Conservation (phyloP, 495 filamentous ascomycete species). For the Aspergillus homomorphus region DNA sequence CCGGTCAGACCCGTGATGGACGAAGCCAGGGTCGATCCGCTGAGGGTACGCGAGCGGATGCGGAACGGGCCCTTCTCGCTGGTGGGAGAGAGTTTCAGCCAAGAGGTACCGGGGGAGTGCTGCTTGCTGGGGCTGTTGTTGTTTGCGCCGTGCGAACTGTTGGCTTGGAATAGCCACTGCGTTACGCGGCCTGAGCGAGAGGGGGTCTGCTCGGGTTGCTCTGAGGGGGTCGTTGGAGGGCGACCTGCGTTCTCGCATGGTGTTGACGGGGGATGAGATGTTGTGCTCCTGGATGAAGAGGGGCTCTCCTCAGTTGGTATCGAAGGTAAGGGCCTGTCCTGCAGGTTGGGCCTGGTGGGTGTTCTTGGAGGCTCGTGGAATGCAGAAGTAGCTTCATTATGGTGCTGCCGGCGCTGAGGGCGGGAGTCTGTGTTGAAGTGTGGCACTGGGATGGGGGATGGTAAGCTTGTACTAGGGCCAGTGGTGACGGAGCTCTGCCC, state of each 20-base stretch:
- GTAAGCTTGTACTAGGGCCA: slow-evolving; percentile 10
- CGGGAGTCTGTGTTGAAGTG: slow-evolving; percentile 8
- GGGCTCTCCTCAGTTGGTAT: slow-evolving; percentile 9
- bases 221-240: slow-evolving; percentile 21
- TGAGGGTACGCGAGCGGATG: slow-evolving; percentile 39
- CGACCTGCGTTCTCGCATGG: slow-evolving; percentile 10
- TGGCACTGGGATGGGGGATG: slow-evolving; percentile 16
- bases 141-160: too few species aligned
- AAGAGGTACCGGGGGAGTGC: not conserved
- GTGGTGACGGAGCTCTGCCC: slow-evolving; percentile 19
- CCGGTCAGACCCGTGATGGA: slow-evolving; percentile 26
- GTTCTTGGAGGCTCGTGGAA: slow-evolving; percentile 9
- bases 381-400: slow-evolving; percentile 2
- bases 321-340: slow-evolving; percentile 20
- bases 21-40: slow-evolving; percentile 39
- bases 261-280: slow-evolving; percentile 17
- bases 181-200: slow-evolving; percentile 30
- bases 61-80: slow-evolving; percentile 27
- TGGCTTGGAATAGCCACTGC: slow-evolving; percentile 34
- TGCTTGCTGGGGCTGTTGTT: slow-evolving; percentile 6
- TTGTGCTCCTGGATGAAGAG: not conserved
- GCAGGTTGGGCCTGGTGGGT: slow-evolving; percentile 16
- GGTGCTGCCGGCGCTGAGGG: not conserved
- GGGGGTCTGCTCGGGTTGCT: slow-evolving; percentile 18
- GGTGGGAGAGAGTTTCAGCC: not conserved